Evolutionary conservation across 2,329 filamentous ascomycete species (phyloP).

Genomic region (Fusarium tanahbumbuense): DNA sequence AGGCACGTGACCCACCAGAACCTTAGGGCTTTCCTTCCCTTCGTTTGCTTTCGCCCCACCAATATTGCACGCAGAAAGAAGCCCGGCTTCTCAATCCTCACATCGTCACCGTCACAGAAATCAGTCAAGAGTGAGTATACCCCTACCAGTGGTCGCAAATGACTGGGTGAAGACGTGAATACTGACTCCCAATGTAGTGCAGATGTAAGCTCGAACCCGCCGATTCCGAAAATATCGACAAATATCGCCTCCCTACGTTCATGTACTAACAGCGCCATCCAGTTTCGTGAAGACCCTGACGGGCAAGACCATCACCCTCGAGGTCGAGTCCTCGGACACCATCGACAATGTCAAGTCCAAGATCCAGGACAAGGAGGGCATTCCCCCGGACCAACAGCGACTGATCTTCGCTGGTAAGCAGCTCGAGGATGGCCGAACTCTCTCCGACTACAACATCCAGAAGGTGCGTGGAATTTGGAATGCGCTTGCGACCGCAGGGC

Average conservation of each 20-base stretch:
- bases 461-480: constrained; percentile 72
- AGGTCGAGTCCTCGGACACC: constrained; percentile 98
- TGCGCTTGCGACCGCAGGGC: constrained; percentile 5
- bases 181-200: constrained; percentile 68
- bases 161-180: constrained; percentile 25
- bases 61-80: constrained; percentile 56
- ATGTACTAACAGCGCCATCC: constrained; percentile 50
- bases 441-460: constrained; percentile 99
- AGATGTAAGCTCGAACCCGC: constrained; percentile 76
- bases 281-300: constrained; percentile 99
- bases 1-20: constrained; percentile 47
- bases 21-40: constrained; percentile 53
- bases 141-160: constrained; percentile 27
- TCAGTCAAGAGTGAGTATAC: constrained; percentile 69
- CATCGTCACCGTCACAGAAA: constrained; percentile 62
- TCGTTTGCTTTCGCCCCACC: constrained; percentile 55
- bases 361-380: constrained; percentile 99
- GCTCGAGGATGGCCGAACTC: constrained; percentile 96
- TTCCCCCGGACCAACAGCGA: constrained; percentile 97
- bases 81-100: constrained; percentile 52
- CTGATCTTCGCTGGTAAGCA: constrained; percentile 99
- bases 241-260: constrained; percentile 24
- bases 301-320: constrained; percentile 99
- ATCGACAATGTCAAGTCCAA: constrained; percentile 99
- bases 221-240: constrained; percentile 41